Conservation (phyloP, 495 filamentous ascomycete genomes). For the Penicillium waksmanii region DNA sequence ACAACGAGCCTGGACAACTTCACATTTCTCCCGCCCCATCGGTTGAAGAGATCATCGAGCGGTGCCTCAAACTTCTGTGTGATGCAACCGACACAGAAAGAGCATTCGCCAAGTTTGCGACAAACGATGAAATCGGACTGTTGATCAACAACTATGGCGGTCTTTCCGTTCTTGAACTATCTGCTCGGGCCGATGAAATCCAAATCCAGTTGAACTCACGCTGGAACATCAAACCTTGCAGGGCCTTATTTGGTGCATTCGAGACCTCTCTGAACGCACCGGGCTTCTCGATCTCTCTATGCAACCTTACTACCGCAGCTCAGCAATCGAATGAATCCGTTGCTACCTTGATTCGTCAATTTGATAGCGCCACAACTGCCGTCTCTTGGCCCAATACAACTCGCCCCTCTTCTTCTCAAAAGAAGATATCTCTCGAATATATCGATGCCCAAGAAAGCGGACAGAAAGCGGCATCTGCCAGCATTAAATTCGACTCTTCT, state of each 20-base stretch:
- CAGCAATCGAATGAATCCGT: conserved; percentile 2
- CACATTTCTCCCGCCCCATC: conserved; percentile 7
- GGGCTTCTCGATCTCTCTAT: conserved; percentile 15
- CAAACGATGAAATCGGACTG: conserved; percentile 7
- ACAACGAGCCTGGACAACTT: conserved; percentile 14
- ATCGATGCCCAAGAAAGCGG: neutral
- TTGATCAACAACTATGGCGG: conserved; percentile 14
- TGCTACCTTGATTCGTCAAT: conserved; percentile 8
- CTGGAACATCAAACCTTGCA: conserved; percentile 8
- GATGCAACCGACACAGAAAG: conserved; percentile 7
- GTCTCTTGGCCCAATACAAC: conserved; percentile 11
- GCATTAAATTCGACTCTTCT: neutral
- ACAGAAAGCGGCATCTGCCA: neutral
- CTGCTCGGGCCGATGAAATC: conserved; percentile 3
- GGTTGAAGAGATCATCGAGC: conserved; percentile 6
- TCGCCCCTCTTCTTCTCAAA: conserved; percentile 3
- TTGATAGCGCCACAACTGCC: conserved; percentile 10
- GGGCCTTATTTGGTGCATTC: conserved; percentile 5
- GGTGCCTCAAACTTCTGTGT: conserved; percentile 10
- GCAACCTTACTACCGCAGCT: conserved; percentile 10
- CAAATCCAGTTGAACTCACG: conserved; percentile 2
- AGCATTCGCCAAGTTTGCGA: conserved; percentile 7
- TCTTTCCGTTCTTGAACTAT: conserved; percentile 10
- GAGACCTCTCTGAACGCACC: conserved; percentile 14
- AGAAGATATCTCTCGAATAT: neutral